Base-by-base conservation (phyloP, 2,329 filamentous ascomycete genomes). In the Xylariaceae sp. region DNA sequence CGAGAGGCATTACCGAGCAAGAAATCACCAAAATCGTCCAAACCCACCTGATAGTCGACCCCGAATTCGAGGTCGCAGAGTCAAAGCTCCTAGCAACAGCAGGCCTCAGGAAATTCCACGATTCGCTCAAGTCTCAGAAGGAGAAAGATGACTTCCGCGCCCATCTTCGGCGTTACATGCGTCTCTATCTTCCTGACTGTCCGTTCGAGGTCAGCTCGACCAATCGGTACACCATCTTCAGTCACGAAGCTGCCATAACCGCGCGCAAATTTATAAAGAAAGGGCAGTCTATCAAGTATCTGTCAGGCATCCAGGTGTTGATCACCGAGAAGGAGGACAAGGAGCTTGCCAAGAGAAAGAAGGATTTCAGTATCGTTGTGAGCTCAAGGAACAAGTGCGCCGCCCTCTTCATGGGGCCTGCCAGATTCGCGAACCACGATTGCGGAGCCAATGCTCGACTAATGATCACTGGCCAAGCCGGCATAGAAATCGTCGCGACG, bases 321-420 rank as follows among this genome's bases (percentile, higher is more conserved):
- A 93, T 98, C 69, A 95, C 90, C 0, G 83, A 87, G 24, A 87
- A 95, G 61, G 91, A 98, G 63, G 93, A 97, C 61, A 77, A 81
- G 47, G 81, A 87, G 42, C 78, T 97, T 43, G 85, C 89, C 19
- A 66, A 83, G 49, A 84, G 82, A 45, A 86, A 93, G 60, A 90
- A 91, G 59, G 93, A 98, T 61, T 98, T 98, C 63, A 96, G 90
- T 62, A 90, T 98, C 49, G 90, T 98, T 24, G 87, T 96, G 59
- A 95, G 90, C 48, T 91, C 89, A 51, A 79, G 93, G 44, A 91
- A 87, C 66, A 96, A 95, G 66, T 85, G 85, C 46, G 86, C 90
- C 22, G 95, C 88, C 38, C 71, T 98, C 32, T 97, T 98, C 61
- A 83, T 98, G 61, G 93, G 93, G 0, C 94, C 93, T 7, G 93